phyloP scores from a whole-genome alignment of 1,284 basidiomycete genomes.

The Schizopora paradoxa region DNA sequence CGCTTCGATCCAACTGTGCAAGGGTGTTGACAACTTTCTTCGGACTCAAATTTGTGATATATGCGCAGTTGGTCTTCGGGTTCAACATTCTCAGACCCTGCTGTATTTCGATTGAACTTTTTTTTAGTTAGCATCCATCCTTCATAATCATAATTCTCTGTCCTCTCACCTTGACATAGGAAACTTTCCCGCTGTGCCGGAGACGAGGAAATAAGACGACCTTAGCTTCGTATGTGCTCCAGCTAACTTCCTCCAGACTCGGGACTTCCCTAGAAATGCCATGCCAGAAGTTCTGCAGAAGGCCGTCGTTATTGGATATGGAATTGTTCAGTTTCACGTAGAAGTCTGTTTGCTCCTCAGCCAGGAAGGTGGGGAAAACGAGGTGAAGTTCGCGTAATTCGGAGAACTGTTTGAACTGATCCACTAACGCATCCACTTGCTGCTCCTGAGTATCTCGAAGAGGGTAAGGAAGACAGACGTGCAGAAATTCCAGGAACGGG shows the following conservation, averaged over 20 bases:
- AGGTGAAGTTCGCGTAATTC: slow-evolving; percentile 11
- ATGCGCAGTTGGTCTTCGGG: too few relatives aligned
- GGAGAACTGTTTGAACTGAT: slow-evolving; percentile 5
- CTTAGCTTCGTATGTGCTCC: slow-evolving; percentile 13
- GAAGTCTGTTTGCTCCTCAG: background rate
- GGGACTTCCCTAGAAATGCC: background rate
- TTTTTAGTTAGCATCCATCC: too few relatives aligned
- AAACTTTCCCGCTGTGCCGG: background rate
- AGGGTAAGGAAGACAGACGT: slow-evolving; percentile 10
- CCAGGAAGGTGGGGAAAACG: slow-evolving; percentile 5
- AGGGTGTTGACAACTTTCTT: too few relatives aligned
- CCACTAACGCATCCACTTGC: background rate
- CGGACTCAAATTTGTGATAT: too few relatives aligned
- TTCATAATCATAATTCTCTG: background rate
- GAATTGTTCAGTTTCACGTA: background rate
- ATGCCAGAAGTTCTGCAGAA: slow-evolving; percentile 8
- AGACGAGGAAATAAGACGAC: background rate
- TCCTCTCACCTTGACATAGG: background rate
- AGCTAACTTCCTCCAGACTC: slow-evolving; percentile 10
- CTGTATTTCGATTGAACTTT: too few relatives aligned
- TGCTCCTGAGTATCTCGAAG: background rate
- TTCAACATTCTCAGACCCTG: too few relatives aligned
- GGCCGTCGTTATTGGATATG: slow-evolving; percentile 1
- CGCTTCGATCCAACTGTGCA: slow-evolving; percentile 14
- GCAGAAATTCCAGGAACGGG: slow-evolving; percentile 8